phyloP scores from a whole-genome alignment of 2,329 filamentous ascomycete species.

The Botryotinia calthae region DNA sequence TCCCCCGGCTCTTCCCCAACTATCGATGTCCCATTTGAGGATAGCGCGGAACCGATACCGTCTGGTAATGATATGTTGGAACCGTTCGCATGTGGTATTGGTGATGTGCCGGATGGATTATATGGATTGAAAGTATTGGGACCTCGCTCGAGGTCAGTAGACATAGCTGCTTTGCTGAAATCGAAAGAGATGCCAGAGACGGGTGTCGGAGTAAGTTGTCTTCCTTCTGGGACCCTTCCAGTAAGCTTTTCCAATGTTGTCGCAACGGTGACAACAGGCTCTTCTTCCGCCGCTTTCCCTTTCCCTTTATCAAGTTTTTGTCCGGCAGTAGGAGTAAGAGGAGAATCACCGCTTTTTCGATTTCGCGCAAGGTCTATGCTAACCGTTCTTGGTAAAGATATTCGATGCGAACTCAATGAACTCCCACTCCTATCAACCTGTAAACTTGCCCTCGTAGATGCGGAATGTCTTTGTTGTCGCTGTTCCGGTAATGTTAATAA shows the following conservation, averaged over 20 bases:
- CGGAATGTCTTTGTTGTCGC: constrained; percentile 51
- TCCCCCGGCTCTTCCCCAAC: constrained; percentile 43
- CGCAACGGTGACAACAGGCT: constrained; percentile 14
- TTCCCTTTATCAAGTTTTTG: constrained; percentile 35
- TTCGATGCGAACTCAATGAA: constrained; percentile 34
- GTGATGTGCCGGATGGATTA: constrained; percentile 28
- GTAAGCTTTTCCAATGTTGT: constrained; percentile 13
- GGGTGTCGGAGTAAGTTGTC: constrained; percentile 18
- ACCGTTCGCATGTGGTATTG: constrained; percentile 24
- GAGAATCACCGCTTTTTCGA: constrained; percentile 34
- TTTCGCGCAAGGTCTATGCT: constrained; percentile 35
- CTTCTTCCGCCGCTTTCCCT: constrained; percentile 30
- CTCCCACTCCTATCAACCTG: constrained; percentile 47
- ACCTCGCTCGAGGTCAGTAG: constrained; percentile 37
- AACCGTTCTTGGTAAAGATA: constrained; percentile 37
- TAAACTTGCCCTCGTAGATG: constrained; percentile 43
- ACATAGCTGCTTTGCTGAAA: constrained; percentile 33
- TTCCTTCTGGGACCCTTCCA: constrained; percentile 22
- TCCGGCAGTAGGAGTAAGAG: constrained; percentile 18
- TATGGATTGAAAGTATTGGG: constrained; percentile 31
- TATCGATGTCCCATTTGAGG: constrained; percentile 39
- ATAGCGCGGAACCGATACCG: constrained; percentile 37
- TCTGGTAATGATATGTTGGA: constrained; percentile 30
- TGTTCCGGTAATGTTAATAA: constrained; percentile 57
- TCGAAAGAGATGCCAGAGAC: constrained; percentile 31